A percentile compares a stretch with the other conserved stretches of the same genome.
Conservation (phyloP, 257 asterid genomes). For the Fraxinus excelsior region DNA sequence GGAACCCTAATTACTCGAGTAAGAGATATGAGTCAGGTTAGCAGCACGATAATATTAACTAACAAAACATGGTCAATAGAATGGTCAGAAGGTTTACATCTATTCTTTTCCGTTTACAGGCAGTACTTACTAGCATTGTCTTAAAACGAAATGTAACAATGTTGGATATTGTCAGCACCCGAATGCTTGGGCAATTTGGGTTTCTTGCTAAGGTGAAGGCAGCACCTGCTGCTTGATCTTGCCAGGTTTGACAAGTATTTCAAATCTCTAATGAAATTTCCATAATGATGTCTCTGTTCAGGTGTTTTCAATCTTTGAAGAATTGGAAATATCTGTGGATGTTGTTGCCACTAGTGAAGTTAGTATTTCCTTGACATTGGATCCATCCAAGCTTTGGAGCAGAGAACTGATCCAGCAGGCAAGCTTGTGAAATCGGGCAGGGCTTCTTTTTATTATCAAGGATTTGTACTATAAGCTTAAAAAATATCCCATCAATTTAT, state of each 20-base stretch:
- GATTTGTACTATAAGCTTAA: background rate
- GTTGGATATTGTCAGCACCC: slow-evolving; percentile 89
- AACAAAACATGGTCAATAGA: slow-evolving; percentile 8
- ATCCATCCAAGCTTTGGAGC: slow-evolving; percentile 96
- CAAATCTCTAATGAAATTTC: slow-evolving; percentile 21
- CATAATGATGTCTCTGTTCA: slow-evolving; percentile 32
- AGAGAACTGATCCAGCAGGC: slow-evolving; percentile 97
- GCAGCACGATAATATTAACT: slow-evolving; percentile 11
- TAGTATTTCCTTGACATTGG: slow-evolving; percentile 86
- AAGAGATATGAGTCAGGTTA: slow-evolving; percentile 86
- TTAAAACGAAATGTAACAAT: slow-evolving; percentile 85
- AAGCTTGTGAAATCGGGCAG: slow-evolving; percentile 43
- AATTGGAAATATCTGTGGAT: slow-evolving; percentile 91
- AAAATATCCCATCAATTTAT: slow-evolving; percentile 10
- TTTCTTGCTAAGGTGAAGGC: slow-evolving; percentile 81
- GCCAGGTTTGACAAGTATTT: slow-evolving; percentile 7
- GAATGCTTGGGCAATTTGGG: slow-evolving; percentile 94
- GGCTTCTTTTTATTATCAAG: slow-evolving; percentile 21
- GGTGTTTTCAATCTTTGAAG: slow-evolving; percentile 89
- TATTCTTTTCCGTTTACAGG: slow-evolving; percentile 49
- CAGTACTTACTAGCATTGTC: slow-evolving; percentile 89
- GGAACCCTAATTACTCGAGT: slow-evolving; percentile 79
- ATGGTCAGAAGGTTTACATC: slow-evolving; percentile 13
- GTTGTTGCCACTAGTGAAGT: slow-evolving; percentile 98
- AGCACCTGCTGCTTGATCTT: slow-evolving; percentile 12